These are phyloP conservation scores for Carex arenaria DNA, from an alignment of 202 grass and related monocot genomes.

Conservation along the genomic window DNA sequence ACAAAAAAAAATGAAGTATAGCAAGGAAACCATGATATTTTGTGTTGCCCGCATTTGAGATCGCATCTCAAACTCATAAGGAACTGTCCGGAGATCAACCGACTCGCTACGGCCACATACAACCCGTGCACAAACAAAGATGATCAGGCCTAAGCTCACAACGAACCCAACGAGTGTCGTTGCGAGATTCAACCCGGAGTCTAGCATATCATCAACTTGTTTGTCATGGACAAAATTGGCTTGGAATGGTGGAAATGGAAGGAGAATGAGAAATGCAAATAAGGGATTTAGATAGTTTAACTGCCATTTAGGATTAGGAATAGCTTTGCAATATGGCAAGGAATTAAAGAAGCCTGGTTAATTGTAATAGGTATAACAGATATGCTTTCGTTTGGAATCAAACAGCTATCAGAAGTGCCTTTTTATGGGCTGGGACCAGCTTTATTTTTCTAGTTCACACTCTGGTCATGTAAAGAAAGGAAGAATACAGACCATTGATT, in stretches of 20 bases:
- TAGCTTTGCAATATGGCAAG: constrained; percentile 27
- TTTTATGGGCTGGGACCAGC: constrained; percentile 15
- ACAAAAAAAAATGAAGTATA: neutral
- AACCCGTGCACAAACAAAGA: constrained; percentile 19
- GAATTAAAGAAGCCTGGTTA: constrained; percentile 25
- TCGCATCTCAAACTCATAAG: constrained; percentile 23
- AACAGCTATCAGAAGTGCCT: constrained; percentile 24
- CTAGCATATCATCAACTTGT: constrained; percentile 9
- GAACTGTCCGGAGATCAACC: neutral
- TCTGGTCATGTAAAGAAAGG: neutral
- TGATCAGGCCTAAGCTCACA: constrained; percentile 17
- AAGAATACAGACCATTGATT: no score
- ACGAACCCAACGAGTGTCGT: constrained; percentile 16
- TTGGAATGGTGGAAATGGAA: neutral
- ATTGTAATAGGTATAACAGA: constrained; percentile 22
- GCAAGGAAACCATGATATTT: neutral
- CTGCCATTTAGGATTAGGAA: constrained; percentile 24
- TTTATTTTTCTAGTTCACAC: neutral
- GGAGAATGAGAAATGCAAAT: neutral
- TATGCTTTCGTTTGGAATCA: constrained; percentile 22
- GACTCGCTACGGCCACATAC: neutral
- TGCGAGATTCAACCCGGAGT: constrained; percentile 18
- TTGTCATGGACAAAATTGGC: constrained; percentile 10
- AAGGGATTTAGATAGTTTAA: constrained; percentile 16
- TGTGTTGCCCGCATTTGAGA: constrained; percentile 6